A percentile compares a stretch with the other conserved stretches of the same genome.
These are phyloP conservation scores for Mallotus japonicus DNA, from an alignment of 441 rosid species.

Conservation along the genomic window DNA sequence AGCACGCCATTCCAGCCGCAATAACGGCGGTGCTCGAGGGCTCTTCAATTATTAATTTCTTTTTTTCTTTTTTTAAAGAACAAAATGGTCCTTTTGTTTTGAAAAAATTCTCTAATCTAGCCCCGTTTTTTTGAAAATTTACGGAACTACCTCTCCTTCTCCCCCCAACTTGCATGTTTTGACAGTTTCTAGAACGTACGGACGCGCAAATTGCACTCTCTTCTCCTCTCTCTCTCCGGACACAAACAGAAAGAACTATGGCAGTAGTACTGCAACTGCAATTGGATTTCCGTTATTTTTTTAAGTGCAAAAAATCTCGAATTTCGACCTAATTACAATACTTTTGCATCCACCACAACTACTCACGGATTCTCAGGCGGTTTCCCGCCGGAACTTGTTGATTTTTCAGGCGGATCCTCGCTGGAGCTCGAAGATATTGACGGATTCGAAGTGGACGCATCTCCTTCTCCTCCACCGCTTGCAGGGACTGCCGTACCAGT, in stretches of 20 bases:
- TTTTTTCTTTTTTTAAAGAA: background rate
- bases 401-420: slow-evolving; percentile 73
- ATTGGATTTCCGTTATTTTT: background rate
- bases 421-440: slow-evolving; percentile 76
- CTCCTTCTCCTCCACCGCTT: slow-evolving; percentile 24
- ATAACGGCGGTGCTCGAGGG: slow-evolving; percentile 56
- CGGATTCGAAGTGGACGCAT: slow-evolving; percentile 51
- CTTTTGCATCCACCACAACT: slow-evolving; percentile 17
- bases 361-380: slow-evolving; percentile 92
- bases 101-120: slow-evolving; percentile 16
- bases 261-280: background rate
- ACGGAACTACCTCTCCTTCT: slow-evolving; percentile 32
- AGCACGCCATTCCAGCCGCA: slow-evolving; percentile 71
- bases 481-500: slow-evolving; percentile 18
- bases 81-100: slow-evolving; percentile 17
- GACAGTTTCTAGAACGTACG: slow-evolving; percentile 37
- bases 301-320: slow-evolving; percentile 15
- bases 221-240: slow-evolving; percentile 2
- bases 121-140: slow-evolving; percentile 39
- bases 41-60: slow-evolving; percentile 20
- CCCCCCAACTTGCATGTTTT: slow-evolving; percentile 32
- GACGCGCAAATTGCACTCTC: slow-evolving; percentile 34
- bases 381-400: slow-evolving; percentile 62
- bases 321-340: slow-evolving; percentile 24
- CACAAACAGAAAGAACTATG: background rate